Evolutionary conservation across 495 filamentous ascomycete genomes (phyloP).

Genomic region (Neurospora sp.): DNA sequence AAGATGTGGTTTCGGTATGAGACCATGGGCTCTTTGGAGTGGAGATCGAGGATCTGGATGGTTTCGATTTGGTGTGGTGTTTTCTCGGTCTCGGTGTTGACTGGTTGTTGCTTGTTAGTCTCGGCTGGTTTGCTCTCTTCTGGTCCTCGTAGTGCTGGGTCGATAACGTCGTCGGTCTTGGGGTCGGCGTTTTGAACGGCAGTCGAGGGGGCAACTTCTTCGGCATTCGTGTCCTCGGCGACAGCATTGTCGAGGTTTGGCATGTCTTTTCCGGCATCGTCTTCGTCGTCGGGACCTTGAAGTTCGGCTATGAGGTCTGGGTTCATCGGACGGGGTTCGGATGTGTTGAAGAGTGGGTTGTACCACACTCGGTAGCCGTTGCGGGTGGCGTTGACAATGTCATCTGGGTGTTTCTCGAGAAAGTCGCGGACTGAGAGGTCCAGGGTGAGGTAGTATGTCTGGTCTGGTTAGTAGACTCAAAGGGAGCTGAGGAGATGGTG

Average conservation of each 20-base stretch:
- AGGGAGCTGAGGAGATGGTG: no score
- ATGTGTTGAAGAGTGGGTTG: slow-evolving; percentile 22
- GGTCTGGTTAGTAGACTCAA: background rate
- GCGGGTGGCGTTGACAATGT: slow-evolving; percentile 18
- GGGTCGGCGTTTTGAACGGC: slow-evolving; percentile 1
- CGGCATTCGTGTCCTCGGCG: slow-evolving; percentile 2
- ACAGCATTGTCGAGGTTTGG: slow-evolving; percentile 16
- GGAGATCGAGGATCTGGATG: slow-evolving; percentile 75
- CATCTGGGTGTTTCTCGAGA: slow-evolving; percentile 23
- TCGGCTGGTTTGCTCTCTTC: background rate
- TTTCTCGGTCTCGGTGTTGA: slow-evolving; percentile 16
- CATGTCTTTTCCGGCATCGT: slow-evolving; percentile 14
- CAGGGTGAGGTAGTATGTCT: slow-evolving; percentile 48
- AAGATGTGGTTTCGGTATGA: slow-evolving; percentile 66
- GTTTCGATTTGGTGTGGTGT: background rate
- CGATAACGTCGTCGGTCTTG: background rate
- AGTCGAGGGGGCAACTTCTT: background rate
- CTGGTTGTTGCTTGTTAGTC: background rate
- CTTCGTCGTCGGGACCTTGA: slow-evolving; percentile 21
- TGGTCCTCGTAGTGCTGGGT: slow-evolving; percentile 6
- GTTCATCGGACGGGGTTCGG: slow-evolving; percentile 10
- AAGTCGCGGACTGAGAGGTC: slow-evolving; percentile 44
- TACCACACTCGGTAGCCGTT: slow-evolving; percentile 27
- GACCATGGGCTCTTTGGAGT: slow-evolving; percentile 59
- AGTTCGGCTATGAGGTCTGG: slow-evolving; percentile 17